These are phyloP conservation scores for Rhodocollybia butyracea DNA, from an alignment of 768 basidiomycete genomes.

Conservation along the genomic window DNA sequence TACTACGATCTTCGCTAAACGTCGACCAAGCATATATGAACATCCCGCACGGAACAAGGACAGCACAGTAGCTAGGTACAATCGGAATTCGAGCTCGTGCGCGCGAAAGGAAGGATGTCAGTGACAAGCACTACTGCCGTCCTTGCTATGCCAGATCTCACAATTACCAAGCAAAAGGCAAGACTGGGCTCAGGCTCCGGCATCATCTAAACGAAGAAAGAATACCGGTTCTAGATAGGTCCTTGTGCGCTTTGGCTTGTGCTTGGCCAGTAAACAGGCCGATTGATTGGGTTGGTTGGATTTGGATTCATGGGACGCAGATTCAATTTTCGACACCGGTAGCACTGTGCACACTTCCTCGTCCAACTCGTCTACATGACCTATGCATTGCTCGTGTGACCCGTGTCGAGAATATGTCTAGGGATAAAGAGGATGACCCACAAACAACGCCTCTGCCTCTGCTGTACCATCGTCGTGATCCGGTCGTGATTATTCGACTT, in stretches of 20 bases:
- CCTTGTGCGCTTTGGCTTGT: conserved; percentile 74
- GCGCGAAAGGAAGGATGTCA: conserved; percentile 13
- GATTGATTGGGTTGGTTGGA: conserved; percentile 64
- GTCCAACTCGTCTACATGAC: conserved; percentile 42
- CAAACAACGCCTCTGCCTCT: background rate
- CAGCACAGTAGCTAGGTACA: conserved; percentile 48
- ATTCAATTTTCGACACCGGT: background rate
- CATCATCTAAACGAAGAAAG: conserved; percentile 48
- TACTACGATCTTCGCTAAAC: too few species aligned
- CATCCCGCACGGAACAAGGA: conserved; percentile 58
- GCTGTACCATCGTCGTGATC: conserved; percentile 6
- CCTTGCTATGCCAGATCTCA: too few species aligned
- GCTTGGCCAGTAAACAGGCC: conserved; percentile 56
- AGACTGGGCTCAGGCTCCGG: conserved; percentile 26
- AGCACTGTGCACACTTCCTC: background rate
- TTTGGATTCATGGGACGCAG: conserved; percentile 37
- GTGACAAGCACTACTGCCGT: too few species aligned
- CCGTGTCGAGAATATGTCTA: conserved; percentile 34
- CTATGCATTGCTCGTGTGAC: conserved; percentile 78
- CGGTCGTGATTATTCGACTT: conserved; percentile 5
- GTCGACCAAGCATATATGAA: conserved; percentile 75
- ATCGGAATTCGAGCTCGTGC: conserved; percentile 53
- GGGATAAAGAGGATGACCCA: background rate
- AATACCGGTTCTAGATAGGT: conserved; percentile 54
- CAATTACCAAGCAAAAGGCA: conserved; percentile 39